Evolutionary conservation across 371 early-diverging fungal genomes (phyloP).

Genomic region (Mycotypha africana): DNA sequence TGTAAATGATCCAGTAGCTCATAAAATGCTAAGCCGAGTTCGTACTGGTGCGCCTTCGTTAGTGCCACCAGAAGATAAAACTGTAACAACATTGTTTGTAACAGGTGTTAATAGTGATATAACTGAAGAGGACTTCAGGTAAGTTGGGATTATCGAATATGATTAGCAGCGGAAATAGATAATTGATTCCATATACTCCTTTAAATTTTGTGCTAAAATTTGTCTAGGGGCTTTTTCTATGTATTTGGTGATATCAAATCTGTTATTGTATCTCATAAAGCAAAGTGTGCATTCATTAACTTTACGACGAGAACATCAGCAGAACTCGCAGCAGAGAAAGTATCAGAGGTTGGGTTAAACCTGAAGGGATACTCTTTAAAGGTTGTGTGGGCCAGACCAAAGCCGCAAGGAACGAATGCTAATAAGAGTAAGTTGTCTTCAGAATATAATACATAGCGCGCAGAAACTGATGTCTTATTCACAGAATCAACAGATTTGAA

Average conservation of each 20-base stretch:
- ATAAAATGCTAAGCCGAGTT: constrained; percentile 66
- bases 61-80: constrained; percentile 62
- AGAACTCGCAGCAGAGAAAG: constrained; percentile 65
- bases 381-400: constrained; percentile 61
- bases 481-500: constrained; percentile 15
- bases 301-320: constrained; percentile 73
- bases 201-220: neutral
- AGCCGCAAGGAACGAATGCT: constrained; percentile 50
- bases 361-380: constrained; percentile 47
- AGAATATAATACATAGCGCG: neutral
- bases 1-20: constrained; percentile 90
- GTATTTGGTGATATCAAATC: constrained; percentile 88
- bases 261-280: constrained; percentile 71
- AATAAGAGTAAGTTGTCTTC: constrained; percentile 9
- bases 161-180: neutral
- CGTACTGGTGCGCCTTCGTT: constrained; percentile 28
- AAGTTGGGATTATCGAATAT: constrained; percentile 4
- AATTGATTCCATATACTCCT: no score
- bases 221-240: constrained; percentile 61
- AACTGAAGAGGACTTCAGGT: constrained; percentile 65
- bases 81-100: constrained; percentile 73
- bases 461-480: neutral
- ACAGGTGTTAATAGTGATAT: constrained; percentile 66
- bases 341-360: constrained; percentile 41
- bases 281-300: constrained; percentile 88